Evolutionary conservation across 805 yeast genomes (phyloP).

Genomic region (Clavispora fructus): DNA sequence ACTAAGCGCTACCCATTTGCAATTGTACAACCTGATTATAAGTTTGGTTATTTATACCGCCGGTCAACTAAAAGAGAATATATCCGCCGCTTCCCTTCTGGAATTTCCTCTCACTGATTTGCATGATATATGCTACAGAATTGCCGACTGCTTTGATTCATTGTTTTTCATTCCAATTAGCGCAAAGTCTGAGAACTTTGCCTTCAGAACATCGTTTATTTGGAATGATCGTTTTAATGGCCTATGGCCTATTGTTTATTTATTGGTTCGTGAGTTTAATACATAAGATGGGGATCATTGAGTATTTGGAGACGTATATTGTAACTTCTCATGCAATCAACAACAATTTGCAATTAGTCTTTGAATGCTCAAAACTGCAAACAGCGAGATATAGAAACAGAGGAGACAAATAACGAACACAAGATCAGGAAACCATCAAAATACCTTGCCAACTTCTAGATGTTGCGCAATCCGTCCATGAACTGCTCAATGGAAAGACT

Average conservation of each 20-base stretch:
- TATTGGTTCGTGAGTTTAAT: constrained; percentile 13
- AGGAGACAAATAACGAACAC: no score
- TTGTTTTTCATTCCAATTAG: constrained; percentile 22
- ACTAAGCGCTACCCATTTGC: constrained; percentile 2
- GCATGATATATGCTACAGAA: constrained; percentile 18
- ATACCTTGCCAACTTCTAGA: no score
- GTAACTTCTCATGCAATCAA: no score
- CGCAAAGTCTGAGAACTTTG: constrained; percentile 2
- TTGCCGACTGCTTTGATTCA: constrained; percentile 19
- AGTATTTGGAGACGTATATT: no score
- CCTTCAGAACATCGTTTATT: constrained; percentile 9
- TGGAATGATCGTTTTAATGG: constrained; percentile 22
- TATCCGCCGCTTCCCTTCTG: constrained; percentile 5
- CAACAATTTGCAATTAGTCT: no score
- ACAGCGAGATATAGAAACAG: no score
- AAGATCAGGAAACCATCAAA: no score
- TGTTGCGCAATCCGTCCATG: no score
- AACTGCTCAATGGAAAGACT: no score
- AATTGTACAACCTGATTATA: constrained; percentile 5
- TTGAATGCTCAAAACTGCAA: no score
- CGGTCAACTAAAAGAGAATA: constrained; percentile 2
- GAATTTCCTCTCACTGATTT: constrained; percentile 24
- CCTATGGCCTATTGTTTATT: constrained; percentile 23
- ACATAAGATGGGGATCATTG: no score
- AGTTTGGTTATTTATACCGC: constrained; percentile 7